phyloP scores from a whole-genome alignment of 129 eudicot genomes.

The Flaveria linearis region DNA sequence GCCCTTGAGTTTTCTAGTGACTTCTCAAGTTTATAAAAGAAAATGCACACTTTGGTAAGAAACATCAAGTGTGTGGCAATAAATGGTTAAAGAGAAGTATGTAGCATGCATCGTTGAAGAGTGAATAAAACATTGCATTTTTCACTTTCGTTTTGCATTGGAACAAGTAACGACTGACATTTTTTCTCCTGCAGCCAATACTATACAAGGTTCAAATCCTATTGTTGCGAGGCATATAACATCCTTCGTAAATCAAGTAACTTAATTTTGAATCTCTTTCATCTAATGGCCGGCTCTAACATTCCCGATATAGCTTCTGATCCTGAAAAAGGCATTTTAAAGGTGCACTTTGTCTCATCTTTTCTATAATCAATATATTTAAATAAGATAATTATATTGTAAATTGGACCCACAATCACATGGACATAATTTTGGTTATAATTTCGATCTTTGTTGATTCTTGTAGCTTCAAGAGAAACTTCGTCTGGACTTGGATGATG shows the following conservation, averaged over 20 bases:
- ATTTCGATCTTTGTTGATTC: slow-evolving; percentile 13
- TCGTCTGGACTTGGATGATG: slow-evolving; percentile 95
- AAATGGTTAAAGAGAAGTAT: too few relatives aligned
- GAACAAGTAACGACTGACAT: slow-evolving; percentile 11
- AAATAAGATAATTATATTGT: not conserved
- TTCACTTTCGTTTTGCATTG: not conserved
- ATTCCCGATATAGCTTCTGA: slow-evolving; percentile 98
- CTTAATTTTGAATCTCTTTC: slow-evolving; percentile 81
- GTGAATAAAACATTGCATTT: not conserved
- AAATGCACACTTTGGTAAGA: too few relatives aligned
- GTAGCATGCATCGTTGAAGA: too few relatives aligned
- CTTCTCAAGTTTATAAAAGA: too few relatives aligned
- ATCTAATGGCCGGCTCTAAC: slow-evolving; percentile 95
- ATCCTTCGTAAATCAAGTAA: slow-evolving; percentile 95
- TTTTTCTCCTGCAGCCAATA: slow-evolving; percentile 68
- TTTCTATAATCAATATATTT: not conserved
- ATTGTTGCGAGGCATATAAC: slow-evolving; percentile 98
- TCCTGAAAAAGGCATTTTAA: slow-evolving; percentile 95
- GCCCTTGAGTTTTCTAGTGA: too few relatives aligned
- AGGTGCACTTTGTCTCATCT: slow-evolving; percentile 41
- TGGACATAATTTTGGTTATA: too few relatives aligned
- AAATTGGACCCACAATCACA: not conserved
- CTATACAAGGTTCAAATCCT: slow-evolving; percentile 89
- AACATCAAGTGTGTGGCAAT: too few relatives aligned
- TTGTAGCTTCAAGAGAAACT: slow-evolving; percentile 95